Percentiles rank a stretch among this genome's conserved stretches.
Evolutionary conservation across 2,329 filamentous ascomycete genomes (phyloP).

Genomic region (Lachnellula cervina): DNA sequence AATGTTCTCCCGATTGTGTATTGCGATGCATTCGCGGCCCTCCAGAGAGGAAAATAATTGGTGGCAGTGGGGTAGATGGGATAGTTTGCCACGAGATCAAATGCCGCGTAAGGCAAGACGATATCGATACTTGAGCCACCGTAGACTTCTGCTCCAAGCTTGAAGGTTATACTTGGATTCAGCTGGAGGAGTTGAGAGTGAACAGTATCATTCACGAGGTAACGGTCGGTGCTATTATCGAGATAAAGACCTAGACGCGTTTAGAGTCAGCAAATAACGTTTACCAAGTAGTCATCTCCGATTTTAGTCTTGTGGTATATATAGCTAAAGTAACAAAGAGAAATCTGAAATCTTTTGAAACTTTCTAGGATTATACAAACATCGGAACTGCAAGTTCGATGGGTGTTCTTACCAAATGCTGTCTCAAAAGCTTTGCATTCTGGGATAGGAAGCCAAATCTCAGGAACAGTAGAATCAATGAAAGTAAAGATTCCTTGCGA

Average conservation of each 20-base stretch:
- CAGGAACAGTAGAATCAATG: constrained; percentile 31
- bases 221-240: constrained; percentile 21
- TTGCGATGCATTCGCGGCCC: constrained; percentile 19
- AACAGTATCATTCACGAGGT: constrained; percentile 29
- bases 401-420: constrained; percentile 22
- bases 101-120: constrained; percentile 24
- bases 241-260: too few species aligned
- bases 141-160: constrained; percentile 10
- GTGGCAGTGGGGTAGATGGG: constrained; percentile 12
- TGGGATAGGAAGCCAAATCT: constrained; percentile 32
- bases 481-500: constrained; percentile 25
- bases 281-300: too few species aligned
- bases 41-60: constrained; percentile 25
- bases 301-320: constrained; percentile 18
- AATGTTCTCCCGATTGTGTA: constrained; percentile 26
- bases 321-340: constrained; percentile 10
- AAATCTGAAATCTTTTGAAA: background rate
- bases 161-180: constrained; percentile 29
- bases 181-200: constrained; percentile 22
- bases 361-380: too few species aligned
- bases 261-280: too few species aligned
- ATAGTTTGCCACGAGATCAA: constrained; percentile 28
- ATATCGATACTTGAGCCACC: constrained; percentile 17
- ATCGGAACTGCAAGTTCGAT: too few species aligned
- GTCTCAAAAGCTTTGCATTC: constrained; percentile 33